Percentiles rank a stretch among this genome's conserved stretches.
Evolutionary conservation across 495 filamentous ascomycete genomes (phyloP).

Genomic region (Aspergillus heteromorphus): DNA sequence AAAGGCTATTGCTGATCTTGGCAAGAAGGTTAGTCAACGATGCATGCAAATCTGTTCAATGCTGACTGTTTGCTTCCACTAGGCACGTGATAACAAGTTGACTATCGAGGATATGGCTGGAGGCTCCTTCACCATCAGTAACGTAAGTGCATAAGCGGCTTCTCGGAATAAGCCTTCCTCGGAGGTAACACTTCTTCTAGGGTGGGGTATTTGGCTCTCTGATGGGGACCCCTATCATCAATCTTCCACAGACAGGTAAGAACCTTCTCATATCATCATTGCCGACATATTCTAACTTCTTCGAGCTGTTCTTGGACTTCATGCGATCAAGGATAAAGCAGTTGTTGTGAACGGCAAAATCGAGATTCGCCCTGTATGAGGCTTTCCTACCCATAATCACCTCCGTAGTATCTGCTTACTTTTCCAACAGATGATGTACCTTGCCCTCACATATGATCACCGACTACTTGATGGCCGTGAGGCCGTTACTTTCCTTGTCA

Average conservation of each 20-base stretch:
- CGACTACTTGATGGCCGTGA: slow-evolving; percentile 91
- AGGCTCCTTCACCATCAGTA: slow-evolving; percentile 98
- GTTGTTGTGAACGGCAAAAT: slow-evolving; percentile 88
- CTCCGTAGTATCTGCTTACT: slow-evolving; percentile 11
- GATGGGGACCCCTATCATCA: slow-evolving; percentile 99
- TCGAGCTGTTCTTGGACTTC: slow-evolving; percentile 84
- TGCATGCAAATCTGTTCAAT: background rate
- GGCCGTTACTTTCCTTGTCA: slow-evolving; percentile 94
- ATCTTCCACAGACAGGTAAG: slow-evolving; percentile 80
- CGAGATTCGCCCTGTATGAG: slow-evolving; percentile 75
- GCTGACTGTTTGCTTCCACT: slow-evolving; percentile 1
- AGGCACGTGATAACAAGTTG: slow-evolving; percentile 93
- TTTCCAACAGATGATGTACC: slow-evolving; percentile 81
- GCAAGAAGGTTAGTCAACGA: slow-evolving; percentile 70
- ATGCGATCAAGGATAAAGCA: slow-evolving; percentile 93
- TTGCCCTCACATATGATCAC: slow-evolving; percentile 96
- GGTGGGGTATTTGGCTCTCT: slow-evolving; percentile 72
- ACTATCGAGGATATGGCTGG: slow-evolving; percentile 99
- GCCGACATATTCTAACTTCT: slow-evolving; percentile 16
- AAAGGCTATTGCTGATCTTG: slow-evolving; percentile 84
- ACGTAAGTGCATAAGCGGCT: slow-evolving; percentile 47
- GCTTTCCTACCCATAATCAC: background rate
- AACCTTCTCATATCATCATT: background rate
- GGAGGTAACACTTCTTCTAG: slow-evolving; percentile 29
- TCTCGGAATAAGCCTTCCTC: background rate